These are phyloP conservation scores for Alternaria sp. DNA, from an alignment of 2,329 filamentous ascomycete species.

Conservation along the genomic window DNA sequence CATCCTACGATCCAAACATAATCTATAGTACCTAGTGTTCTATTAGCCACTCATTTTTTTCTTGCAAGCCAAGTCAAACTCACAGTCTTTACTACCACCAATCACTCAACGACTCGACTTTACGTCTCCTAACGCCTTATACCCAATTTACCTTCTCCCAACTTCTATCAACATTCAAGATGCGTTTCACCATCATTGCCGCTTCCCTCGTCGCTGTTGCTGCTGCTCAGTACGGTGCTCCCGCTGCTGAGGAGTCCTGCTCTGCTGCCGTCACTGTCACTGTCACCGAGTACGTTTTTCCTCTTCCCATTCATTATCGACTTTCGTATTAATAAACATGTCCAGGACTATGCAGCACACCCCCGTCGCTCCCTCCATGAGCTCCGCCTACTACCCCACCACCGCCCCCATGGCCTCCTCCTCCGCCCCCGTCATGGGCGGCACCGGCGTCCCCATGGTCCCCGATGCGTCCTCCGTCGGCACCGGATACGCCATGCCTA, in stretches of 20 bases:
- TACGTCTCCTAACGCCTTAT: conserved; percentile 12
- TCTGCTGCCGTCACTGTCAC: conserved; percentile 31
- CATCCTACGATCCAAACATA: conserved; percentile 17
- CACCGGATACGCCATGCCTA: neutral
- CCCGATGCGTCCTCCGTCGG: conserved; percentile 8
- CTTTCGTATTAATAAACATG: conserved; percentile 2
- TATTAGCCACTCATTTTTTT: conserved; percentile 41
- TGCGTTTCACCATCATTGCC: conserved; percentile 42
- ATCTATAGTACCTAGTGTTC: conserved; percentile 30
- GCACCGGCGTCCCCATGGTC: conserved; percentile 23
- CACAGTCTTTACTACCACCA: conserved; percentile 16
- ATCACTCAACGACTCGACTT: conserved; percentile 6
- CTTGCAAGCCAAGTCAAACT: conserved; percentile 7
- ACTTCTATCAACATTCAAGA: conserved; percentile 17
- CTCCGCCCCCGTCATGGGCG: conserved; percentile 22
- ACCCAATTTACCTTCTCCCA: conserved; percentile 12
- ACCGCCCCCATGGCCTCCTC: conserved; percentile 9
- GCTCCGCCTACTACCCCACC: conserved; percentile 37
- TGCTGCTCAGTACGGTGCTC: conserved; percentile 25
- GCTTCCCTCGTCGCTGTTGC: conserved; percentile 34
- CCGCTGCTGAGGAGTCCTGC: conserved; percentile 28
- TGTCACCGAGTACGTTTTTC: conserved; percentile 35
- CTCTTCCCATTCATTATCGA: neutral
- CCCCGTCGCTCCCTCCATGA: conserved; percentile 28
- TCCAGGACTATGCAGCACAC: conserved; percentile 26